Evolutionary conservation across 176 grass and related monocot species (phyloP), one percentile per base, ranked within the genome.

Genomic region (Raddia guianensis): DNA sequence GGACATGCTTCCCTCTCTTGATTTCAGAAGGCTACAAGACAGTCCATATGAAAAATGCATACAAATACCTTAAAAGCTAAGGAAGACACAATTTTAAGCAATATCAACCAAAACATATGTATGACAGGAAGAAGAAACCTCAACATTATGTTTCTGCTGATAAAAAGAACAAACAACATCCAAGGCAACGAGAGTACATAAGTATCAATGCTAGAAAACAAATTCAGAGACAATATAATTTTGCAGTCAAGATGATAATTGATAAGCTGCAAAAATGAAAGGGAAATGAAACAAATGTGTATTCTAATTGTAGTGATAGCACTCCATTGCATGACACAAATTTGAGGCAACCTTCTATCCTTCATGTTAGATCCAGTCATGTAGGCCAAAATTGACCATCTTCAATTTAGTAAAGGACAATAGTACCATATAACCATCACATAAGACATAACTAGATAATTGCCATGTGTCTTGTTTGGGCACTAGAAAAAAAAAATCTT

Each of bases 21-120:
- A 14, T 52, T 44, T 9, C 4, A 70, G n/a, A 86, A 32, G 32
- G 27, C 3, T 62, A 76, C 45, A 87, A 82, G 19, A 71, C 15
- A 44, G 43, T 77, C 45, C 54, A 47, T 50, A 49, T 56, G 37
- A 46, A 68, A 75, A 82, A 47, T 48, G 9, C 42, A 82, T 20
- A 58, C 9, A 58, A 58, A 57, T 61, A 60, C 10, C 20, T 60
- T 58, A 9, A 73, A 37, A 83, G 46, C 6, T 69, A 37, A 72
- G 9, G 10, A 2, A 35, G 2, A 13, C 58, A 82, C 7, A 62
- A 32, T 8, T 12, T 68, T 32, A 35, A 53, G 13, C 19, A 70
- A 20, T 14, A 49, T 57, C n/a, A 57, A 61, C 51, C 13, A 32
- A 3, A 15, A n/a, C 8, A 60, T 1, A 60, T 56, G 81, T 27